Evolutionary conservation across 495 filamentous ascomycete genomes (phyloP).

Genomic region (Bathelium albidoporum): DNA sequence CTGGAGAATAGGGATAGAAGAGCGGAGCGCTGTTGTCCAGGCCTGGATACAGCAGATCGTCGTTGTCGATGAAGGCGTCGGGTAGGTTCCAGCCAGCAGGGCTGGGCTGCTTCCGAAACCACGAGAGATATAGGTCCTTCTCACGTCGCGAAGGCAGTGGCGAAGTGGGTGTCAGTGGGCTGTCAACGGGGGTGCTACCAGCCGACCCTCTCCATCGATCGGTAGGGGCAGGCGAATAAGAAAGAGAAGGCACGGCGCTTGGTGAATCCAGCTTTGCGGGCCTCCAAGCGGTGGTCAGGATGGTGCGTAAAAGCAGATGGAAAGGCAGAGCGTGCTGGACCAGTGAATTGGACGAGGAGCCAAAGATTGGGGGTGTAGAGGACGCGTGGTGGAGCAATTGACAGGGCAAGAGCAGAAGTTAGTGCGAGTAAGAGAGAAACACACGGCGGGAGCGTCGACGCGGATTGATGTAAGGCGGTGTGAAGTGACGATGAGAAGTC

Average conservation of each 20-base stretch:
- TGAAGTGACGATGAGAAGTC: not conserved
- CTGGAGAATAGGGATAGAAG: not conserved
- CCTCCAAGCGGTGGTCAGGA: not conserved
- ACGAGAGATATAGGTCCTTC: slow-evolving; percentile 2
- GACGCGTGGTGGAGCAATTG: not conserved
- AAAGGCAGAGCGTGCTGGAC: not conserved
- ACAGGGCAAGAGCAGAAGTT: not conserved
- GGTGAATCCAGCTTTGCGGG: slow-evolving; percentile 4
- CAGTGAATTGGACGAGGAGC: not conserved
- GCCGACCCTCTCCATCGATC: slow-evolving; percentile 4
- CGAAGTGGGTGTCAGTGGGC: not conserved
- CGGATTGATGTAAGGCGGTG: slow-evolving; percentile 3
- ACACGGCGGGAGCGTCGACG: not conserved
- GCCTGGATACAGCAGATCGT: not conserved
- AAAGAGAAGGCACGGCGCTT: slow-evolving; percentile 2
- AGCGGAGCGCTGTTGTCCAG: not conserved
- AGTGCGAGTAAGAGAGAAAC: not conserved
- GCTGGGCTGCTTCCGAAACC: not conserved
- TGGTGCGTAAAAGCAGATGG: not conserved
- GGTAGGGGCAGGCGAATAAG: not conserved
- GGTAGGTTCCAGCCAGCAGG: not conserved
- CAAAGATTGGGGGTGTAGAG: not conserved
- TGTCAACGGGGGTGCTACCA: not conserved
- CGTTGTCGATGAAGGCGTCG: not conserved
- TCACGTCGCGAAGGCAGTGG: not conserved